Base-by-base conservation (phyloP, 2,329 filamentous ascomycete genomes). In the Hypoxylon sp. region DNA sequence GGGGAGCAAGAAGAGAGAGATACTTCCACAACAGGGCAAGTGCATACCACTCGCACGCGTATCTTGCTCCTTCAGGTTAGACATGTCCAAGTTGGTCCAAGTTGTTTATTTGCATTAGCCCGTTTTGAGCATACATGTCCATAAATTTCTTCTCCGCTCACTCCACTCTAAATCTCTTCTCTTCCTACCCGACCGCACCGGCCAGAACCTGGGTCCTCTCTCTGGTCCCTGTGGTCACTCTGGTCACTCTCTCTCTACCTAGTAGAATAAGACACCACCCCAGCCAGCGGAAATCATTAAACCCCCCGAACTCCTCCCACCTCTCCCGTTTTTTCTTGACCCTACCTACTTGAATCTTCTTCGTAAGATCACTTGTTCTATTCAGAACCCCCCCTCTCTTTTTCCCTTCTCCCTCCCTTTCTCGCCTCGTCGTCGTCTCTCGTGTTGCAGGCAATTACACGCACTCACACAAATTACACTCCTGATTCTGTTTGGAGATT, bases 301-400 rank as follows among this genome's bases (percentile, higher is more conserved):
- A 77, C 75, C 73, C 76, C 73, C 76, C 71, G 60, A 75, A 63
- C 57, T 72, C 73, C 74, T 70, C 72, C 73, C 28, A 30, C 45
- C 48, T 69, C 68, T 73, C 72, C 73, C 69, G 67, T 77, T 76
- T 77, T 79, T 77, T 78, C 78, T 79, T 77, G 75, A 69, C 68
- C 72, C 73, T 75, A 72, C 75, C 73, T 76, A 75, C 79, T 76
- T 78, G 78, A 78, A 77, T 79, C 77, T 74, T 74, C 74, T 76
- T 74, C 72, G 72, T 58, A 72, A 76, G 72, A 76, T 76, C 73
- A 78, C 74, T 67, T 67, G 71, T 78, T 77, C 74, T 78, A 72
- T 78, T 78, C 79, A 80, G 78, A 81, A 77, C 73, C 73, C 73
- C 76, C 79, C 76, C 79, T 79, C 75, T 80, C 78, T 78, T 78